phyloP scores from a whole-genome alignment of 78 protist genomes.

The Dictyostelium firmibasis region DNA sequence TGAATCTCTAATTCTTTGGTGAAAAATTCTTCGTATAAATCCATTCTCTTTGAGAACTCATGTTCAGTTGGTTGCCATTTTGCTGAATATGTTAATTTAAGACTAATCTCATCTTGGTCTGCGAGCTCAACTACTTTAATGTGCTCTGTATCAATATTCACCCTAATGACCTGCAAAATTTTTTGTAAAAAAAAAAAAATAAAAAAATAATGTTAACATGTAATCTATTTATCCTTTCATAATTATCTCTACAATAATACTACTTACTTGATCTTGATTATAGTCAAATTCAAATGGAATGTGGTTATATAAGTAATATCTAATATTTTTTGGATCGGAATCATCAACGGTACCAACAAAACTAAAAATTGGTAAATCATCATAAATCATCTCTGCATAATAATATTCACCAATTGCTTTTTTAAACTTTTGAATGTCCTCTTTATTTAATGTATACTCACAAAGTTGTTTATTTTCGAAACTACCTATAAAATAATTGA shows the following conservation, averaged over 20 bases:
- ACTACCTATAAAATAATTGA: background rate
- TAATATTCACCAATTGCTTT: slow-evolving; percentile 91
- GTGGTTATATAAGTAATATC: slow-evolving; percentile 89
- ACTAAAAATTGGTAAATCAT: slow-evolving; percentile 62
- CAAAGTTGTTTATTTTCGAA: slow-evolving; percentile 74
- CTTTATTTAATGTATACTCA: slow-evolving; percentile 46
- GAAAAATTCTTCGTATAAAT: slow-evolving; percentile 54
- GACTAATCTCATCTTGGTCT: background rate
- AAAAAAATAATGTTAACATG: no score
- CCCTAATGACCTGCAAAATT: slow-evolving; percentile 14
- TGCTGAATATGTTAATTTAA: slow-evolving; percentile 93
- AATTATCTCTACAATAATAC: no score
- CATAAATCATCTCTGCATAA: slow-evolving; percentile 92
- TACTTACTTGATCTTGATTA: slow-evolving; percentile 91
- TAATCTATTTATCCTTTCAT: no score
- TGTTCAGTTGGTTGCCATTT: slow-evolving; percentile 86
- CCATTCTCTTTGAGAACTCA: slow-evolving; percentile 52
- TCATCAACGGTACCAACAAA: slow-evolving; percentile 76
- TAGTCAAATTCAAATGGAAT: slow-evolving; percentile 90
- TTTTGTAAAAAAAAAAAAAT: no score
- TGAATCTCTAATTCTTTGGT: slow-evolving; percentile 93
- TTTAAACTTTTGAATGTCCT: slow-evolving; percentile 78
- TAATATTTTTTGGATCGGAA: background rate
- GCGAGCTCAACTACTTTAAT: slow-evolving; percentile 42
- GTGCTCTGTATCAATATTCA: slow-evolving; percentile 32